These are phyloP conservation scores for Agaricus sinodeliciosus DNA, from an alignment of 768 basidiomycete genomes.

Conservation along the genomic window DNA sequence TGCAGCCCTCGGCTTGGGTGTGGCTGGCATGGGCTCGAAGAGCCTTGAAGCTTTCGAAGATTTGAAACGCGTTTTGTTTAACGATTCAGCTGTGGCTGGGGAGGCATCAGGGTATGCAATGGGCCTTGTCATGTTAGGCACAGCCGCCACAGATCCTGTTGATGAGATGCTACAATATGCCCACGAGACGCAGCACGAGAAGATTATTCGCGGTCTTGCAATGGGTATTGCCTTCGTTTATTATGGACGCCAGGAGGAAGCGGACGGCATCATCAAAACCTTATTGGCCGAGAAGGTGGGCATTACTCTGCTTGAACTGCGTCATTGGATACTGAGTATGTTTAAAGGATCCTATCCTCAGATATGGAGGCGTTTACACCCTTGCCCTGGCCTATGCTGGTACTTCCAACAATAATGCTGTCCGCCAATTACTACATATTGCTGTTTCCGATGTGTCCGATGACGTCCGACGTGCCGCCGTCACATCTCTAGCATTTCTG, in stretches of 20 bases:
- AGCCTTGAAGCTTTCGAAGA: constrained; percentile 89
- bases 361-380: constrained; percentile 97
- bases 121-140: constrained; percentile 98
- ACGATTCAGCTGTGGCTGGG: constrained; percentile 91
- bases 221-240: constrained; percentile 89
- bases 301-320: neutral
- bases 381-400: constrained; percentile 95
- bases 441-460: constrained; percentile 98
- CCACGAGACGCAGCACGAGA: constrained; percentile 97
- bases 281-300: constrained; percentile 82
- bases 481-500: constrained; percentile 92
- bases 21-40: constrained; percentile 90
- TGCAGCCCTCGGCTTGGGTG: constrained; percentile 93
- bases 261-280: constrained; percentile 72
- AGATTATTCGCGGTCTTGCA: constrained; percentile 94
- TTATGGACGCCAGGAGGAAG: constrained; percentile 90
- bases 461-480: constrained; percentile 94
- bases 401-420: constrained; percentile 89
- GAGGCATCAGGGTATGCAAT: constrained; percentile 96
- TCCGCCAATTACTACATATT: constrained; percentile 87
- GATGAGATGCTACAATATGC: constrained; percentile 97
- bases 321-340: constrained; percentile 6
- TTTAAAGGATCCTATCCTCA: constrained; percentile 85
- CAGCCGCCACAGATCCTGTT: constrained; percentile 68
- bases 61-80: constrained; percentile 82